phyloP scores from a whole-genome alignment of 2,329 filamentous ascomycete genomes.

The Aspergillus alliaceus region DNA sequence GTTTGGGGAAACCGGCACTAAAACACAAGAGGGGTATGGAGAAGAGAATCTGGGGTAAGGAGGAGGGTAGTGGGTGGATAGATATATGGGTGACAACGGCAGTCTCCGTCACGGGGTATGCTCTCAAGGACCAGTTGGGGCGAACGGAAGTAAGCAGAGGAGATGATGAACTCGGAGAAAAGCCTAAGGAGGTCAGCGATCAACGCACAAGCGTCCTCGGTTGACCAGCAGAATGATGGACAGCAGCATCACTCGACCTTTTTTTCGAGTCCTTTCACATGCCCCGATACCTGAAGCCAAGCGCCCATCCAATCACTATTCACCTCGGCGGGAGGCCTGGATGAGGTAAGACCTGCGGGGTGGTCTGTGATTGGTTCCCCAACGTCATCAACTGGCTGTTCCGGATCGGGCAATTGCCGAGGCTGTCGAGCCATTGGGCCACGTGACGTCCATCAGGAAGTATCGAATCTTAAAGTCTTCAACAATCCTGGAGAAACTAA shows the following conservation, averaged over 20 bases:
- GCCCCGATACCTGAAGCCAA: not conserved
- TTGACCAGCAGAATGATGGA: not conserved
- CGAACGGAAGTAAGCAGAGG: not conserved
- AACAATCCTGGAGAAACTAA: not conserved
- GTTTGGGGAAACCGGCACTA: not conserved
- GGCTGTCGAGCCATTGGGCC: conserved; percentile 5
- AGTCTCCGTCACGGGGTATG: conserved; percentile 4
- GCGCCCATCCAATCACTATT: not conserved
- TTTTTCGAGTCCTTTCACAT: not conserved
- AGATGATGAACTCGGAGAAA: not conserved
- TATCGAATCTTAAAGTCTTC: too few relatives aligned
- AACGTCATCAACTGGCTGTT: conserved; percentile 11
- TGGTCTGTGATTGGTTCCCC: conserved; percentile 19
- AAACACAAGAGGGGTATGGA: conserved; percentile 3
- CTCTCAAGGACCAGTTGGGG: not conserved
- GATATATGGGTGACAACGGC: conserved; percentile 16
- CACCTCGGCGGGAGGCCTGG: too few relatives aligned
- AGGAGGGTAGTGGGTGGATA: conserved; percentile 1
- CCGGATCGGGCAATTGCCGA: conserved; percentile 21
- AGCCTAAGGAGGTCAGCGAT: not conserved
- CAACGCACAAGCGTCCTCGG: not conserved
- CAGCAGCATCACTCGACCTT: not conserved
- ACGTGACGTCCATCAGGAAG: not conserved
- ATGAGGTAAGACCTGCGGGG: too few relatives aligned
- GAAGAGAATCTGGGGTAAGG: conserved; percentile 13